A percentile compares a stretch with the other conserved stretches of the same genome.
These are phyloP conservation scores for Nicotiana noctiflora DNA, from an alignment of 257 asterid species.

Conservation along the genomic window DNA sequence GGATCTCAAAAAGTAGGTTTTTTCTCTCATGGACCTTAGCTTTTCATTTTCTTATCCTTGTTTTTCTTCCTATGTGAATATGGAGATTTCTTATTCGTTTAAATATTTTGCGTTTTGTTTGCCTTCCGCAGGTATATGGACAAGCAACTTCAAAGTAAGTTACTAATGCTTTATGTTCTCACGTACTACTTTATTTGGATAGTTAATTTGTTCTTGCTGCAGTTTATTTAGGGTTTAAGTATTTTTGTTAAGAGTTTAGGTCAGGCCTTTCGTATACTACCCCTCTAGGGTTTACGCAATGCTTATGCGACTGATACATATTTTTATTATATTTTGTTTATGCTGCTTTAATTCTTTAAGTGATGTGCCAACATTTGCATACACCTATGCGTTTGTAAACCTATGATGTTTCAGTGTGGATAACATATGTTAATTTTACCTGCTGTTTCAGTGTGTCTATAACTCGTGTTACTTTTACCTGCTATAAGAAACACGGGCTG, in stretches of 20 bases:
- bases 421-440: background rate
- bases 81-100: background rate
- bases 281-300: too few species aligned
- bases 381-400: background rate
- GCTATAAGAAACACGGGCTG: background rate
- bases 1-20: background rate
- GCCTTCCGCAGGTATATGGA: background rate
- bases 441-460: background rate
- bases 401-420: background rate
- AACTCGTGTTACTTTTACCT: background rate
- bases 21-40: background rate
- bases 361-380: background rate
- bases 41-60: background rate
- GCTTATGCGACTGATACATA: background rate
- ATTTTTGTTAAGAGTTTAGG: background rate
- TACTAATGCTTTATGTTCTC: background rate
- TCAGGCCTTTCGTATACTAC: background rate
- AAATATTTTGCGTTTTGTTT: background rate
- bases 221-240: background rate
- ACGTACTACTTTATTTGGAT: background rate
- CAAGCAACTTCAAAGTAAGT: constrained; percentile 11
- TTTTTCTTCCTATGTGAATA: background rate
- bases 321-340: background rate
- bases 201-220: background rate
- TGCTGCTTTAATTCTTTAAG: background rate